phyloP scores from a whole-genome alignment of 306 rosid species.

The Vigna nakashimae region DNA sequence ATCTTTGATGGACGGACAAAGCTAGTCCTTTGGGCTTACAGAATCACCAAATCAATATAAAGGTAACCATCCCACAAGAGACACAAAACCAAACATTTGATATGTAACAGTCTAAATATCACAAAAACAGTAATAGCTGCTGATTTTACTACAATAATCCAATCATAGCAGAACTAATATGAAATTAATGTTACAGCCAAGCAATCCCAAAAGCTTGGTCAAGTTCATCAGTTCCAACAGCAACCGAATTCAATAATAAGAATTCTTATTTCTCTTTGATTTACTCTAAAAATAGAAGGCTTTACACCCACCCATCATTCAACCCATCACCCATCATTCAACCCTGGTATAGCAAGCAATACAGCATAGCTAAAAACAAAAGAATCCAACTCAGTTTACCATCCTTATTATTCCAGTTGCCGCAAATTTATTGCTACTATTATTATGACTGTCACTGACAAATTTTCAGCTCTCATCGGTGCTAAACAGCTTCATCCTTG shows the following conservation, averaged over 20 bases:
- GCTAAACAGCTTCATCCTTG: slow-evolving; percentile 82
- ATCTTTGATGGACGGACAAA: no score
- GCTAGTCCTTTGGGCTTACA: no score
- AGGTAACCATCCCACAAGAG: no score
- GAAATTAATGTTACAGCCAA: background rate
- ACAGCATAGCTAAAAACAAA: slow-evolving; percentile 23
- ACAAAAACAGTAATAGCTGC: background rate
- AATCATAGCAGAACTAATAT: background rate
- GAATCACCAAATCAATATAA: no score
- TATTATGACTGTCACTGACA: background rate
- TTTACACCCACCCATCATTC: slow-evolving; percentile 40
- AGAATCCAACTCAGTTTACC: slow-evolving; percentile 12
- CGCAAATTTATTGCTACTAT: background rate
- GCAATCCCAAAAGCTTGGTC: background rate
- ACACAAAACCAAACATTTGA: no score
- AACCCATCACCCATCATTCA: slow-evolving; percentile 30
- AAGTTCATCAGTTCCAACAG: background rate
- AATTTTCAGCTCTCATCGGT: slow-evolving; percentile 64
- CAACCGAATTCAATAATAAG: slow-evolving; percentile 4
- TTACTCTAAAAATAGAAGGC: slow-evolving; percentile 38
- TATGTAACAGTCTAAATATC: background rate
- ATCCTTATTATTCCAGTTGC: slow-evolving; percentile 45
- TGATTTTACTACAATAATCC: background rate
- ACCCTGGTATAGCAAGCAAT: background rate
- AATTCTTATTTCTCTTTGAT: slow-evolving; percentile 45